Evolutionary conservation across 192 early-diverging fungal genomes (phyloP).

Genomic region (Spinellus fusiger): DNA sequence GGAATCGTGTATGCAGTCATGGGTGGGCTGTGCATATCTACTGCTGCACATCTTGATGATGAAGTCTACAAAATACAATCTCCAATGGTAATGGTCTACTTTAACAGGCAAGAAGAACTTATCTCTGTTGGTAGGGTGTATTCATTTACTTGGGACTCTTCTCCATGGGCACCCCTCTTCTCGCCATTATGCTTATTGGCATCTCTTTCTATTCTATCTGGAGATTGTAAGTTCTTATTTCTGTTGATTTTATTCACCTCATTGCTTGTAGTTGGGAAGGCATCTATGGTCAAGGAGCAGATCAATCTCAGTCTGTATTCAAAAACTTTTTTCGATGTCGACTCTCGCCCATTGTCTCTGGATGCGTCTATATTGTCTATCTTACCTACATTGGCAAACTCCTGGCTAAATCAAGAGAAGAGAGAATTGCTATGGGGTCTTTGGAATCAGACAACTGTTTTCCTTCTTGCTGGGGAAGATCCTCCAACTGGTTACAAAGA

Average conservation of each 20-base stretch:
- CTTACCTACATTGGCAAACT: constrained; percentile 30
- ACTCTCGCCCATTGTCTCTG: constrained; percentile 36
- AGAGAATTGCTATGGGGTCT: constrained; percentile 7
- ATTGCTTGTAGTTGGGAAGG: constrained; percentile 34
- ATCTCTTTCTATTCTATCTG: constrained; percentile 39
- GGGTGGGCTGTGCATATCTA: constrained; percentile 34
- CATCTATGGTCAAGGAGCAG: constrained; percentile 34
- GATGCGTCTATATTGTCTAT: constrained; percentile 39
- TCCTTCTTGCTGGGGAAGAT: constrained; percentile 31
- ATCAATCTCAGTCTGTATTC: constrained; percentile 22
- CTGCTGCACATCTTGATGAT: constrained; percentile 4
- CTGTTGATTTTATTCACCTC: neutral
- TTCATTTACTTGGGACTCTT: constrained; percentile 37
- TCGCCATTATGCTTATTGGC: constrained; percentile 35
- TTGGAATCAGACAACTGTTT: constrained; percentile 21
- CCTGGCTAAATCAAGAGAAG: constrained; percentile 7
- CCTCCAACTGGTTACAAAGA: constrained; percentile 12
- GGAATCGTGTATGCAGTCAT: constrained; percentile 44
- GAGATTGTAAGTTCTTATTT: constrained; percentile 28
- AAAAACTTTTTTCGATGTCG: constrained; percentile 44
- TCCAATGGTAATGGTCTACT: constrained; percentile 7
- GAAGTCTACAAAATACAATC: constrained; percentile 7
- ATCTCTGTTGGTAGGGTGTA: constrained; percentile 25
- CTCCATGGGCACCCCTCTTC: constrained; percentile 26
- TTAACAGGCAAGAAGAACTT: neutral